A percentile compares a stretch with the other conserved stretches of the same genome.
Evolutionary conservation across 495 filamentous ascomycete species (phyloP).

Genomic region (Aspergillus conjunctus): DNA sequence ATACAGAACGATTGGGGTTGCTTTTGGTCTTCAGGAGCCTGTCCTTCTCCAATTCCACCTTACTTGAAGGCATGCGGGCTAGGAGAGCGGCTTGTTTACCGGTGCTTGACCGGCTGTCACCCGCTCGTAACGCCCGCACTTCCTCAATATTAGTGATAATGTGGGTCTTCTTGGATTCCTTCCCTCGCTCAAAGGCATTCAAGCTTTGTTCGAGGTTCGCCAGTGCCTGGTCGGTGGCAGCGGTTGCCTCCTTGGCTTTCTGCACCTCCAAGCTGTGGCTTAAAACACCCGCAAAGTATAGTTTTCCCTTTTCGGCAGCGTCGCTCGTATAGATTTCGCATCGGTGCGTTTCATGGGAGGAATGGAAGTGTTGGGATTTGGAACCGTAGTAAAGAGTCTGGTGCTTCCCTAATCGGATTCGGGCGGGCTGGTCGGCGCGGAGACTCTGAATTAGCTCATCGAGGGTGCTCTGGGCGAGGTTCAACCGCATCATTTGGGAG

Average conservation of each 20-base stretch:
- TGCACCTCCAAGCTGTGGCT: slow-evolving; percentile 60
- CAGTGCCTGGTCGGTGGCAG: slow-evolving; percentile 53
- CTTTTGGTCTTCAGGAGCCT: slow-evolving; percentile 40
- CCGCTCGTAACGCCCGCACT: slow-evolving; percentile 39
- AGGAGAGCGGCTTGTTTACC: slow-evolving; percentile 27
- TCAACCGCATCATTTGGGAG: slow-evolving; percentile 63
- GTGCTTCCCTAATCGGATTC: slow-evolving; percentile 49
- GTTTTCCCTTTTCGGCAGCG: slow-evolving; percentile 41
- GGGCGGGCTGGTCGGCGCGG: slow-evolving; percentile 61
- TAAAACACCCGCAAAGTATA: slow-evolving; percentile 56
- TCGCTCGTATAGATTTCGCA: slow-evolving; percentile 54
- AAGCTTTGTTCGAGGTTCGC: slow-evolving; percentile 60
- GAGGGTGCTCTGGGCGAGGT: slow-evolving; percentile 63
- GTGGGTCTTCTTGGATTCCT: slow-evolving; percentile 56
- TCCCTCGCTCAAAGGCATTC: slow-evolving; percentile 50
- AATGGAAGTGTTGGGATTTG: slow-evolving; percentile 54
- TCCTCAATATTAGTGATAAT: slow-evolving; percentile 44
- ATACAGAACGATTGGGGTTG: slow-evolving; percentile 58
- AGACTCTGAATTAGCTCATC: slow-evolving; percentile 71
- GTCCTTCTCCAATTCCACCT: slow-evolving; percentile 49
- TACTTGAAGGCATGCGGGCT: slow-evolving; percentile 36
- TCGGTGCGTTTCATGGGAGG: slow-evolving; percentile 48
- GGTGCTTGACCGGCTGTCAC: slow-evolving; percentile 30
- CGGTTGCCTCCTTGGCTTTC: slow-evolving; percentile 56
- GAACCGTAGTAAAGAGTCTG: slow-evolving; percentile 55